phyloP scores from a whole-genome alignment of 805 yeast species.

The Lipomyces japonicus region DNA sequence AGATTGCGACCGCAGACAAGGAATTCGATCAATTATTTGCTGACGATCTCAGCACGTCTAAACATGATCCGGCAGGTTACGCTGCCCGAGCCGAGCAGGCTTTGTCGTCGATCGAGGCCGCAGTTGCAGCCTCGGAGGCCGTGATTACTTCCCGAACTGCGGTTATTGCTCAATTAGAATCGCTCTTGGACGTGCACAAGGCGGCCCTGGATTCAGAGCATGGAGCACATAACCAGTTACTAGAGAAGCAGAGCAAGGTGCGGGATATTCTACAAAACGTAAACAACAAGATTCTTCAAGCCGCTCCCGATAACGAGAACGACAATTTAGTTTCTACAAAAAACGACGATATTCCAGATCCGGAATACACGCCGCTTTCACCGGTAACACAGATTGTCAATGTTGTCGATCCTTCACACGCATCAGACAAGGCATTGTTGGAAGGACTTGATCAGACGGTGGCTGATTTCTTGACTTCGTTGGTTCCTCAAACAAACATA shows the following conservation, averaged over 20 bases:
- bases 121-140: constrained; percentile 32
- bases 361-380: constrained; percentile 10
- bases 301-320: constrained; percentile 3
- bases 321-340: constrained; percentile 6
- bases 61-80: constrained; percentile 39
- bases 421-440: background rate
- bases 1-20: constrained; percentile 13
- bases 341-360: too few relatives aligned
- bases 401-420: background rate
- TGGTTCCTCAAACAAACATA: too few relatives aligned
- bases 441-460: constrained; percentile 22
- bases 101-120: constrained; percentile 30
- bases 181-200: constrained; percentile 33
- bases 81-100: constrained; percentile 32
- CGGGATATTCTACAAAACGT: constrained; percentile 6
- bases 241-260: constrained; percentile 33
- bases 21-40: constrained; percentile 28
- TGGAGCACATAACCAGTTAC: constrained; percentile 33
- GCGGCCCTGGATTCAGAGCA: constrained; percentile 32
- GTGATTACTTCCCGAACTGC: constrained; percentile 31
- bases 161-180: constrained; percentile 34
- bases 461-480: constrained; percentile 18
- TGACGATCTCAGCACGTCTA: too few relatives aligned
- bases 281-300: constrained; percentile 13
- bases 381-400: background rate